Evolutionary conservation across 306 rosid genomes (phyloP).

Genomic region (Erythrophleum fordii): DNA sequence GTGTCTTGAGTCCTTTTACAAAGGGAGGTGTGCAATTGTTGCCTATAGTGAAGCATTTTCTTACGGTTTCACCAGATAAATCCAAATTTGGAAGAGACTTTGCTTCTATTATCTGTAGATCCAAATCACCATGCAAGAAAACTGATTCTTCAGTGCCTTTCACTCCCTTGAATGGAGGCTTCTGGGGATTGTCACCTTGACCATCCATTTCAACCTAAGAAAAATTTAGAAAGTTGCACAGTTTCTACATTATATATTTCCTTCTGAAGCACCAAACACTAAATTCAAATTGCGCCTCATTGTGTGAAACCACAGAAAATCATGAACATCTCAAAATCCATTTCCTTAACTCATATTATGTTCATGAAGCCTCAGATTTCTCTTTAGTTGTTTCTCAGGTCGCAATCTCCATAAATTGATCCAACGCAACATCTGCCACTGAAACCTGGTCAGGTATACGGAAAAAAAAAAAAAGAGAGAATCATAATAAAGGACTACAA

Average conservation of each 20-base stretch:
- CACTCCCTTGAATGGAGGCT: slow-evolving; percentile 5
- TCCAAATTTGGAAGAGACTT: slow-evolving; percentile 82
- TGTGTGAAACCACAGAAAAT: background rate
- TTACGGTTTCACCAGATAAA: slow-evolving; percentile 58
- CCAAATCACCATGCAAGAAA: slow-evolving; percentile 72
- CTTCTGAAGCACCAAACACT: background rate
- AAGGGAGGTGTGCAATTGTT: slow-evolving; percentile 57
- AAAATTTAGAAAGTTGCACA: slow-evolving; percentile 29
- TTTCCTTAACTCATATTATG: background rate
- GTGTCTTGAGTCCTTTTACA: slow-evolving; percentile 47
- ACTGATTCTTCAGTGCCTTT: slow-evolving; percentile 33
- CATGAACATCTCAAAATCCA: slow-evolving; percentile 5
- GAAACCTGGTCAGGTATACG: slow-evolving; percentile 17
- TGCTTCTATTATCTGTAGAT: slow-evolving; percentile 69
- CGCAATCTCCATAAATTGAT: background rate
- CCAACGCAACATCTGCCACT: background rate
- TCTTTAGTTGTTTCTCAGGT: slow-evolving; percentile 30
- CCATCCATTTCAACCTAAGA: slow-evolving; percentile 46
- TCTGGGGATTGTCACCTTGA: background rate
- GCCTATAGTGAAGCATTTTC: slow-evolving; percentile 61
- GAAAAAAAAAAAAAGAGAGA: background rate
- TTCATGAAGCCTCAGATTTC: background rate
- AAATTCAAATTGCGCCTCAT: slow-evolving; percentile 12
- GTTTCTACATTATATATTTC: slow-evolving; percentile 24
- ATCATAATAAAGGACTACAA: no score